These are phyloP conservation scores for Theileria parva DNA, from an alignment of 169 alveolate species.

Conservation along the genomic window DNA sequence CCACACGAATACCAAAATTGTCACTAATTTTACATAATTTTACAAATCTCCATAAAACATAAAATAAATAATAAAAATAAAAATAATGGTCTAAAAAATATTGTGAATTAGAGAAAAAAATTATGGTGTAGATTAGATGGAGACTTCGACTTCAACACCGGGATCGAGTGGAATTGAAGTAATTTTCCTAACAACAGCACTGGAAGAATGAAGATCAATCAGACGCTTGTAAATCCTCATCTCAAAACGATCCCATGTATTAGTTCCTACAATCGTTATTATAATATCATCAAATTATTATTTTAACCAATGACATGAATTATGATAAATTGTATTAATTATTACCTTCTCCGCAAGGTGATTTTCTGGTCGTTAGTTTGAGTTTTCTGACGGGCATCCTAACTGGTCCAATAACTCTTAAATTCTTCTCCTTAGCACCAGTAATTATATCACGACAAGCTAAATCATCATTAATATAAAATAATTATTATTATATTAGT, in stretches of 20 bases:
- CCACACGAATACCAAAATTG: neutral
- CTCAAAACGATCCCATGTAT: conserved; percentile 97
- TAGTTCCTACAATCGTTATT: conserved; percentile 80
- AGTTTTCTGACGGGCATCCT: conserved; percentile 95
- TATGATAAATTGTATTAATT: neutral
- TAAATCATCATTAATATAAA: conserved; percentile 31
- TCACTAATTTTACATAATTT: neutral
- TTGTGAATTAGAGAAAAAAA: conserved; percentile 64
- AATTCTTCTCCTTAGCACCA: conserved; percentile 91
- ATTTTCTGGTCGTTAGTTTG: conserved; percentile 93
- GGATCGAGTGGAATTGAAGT: conserved; percentile 96
- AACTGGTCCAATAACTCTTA: conserved; percentile 94
- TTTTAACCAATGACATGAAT: neutral
- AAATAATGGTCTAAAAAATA: neutral
- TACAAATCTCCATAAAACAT: too few species aligned
- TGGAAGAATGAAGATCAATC: conserved; percentile 94
- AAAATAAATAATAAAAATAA: neutral
- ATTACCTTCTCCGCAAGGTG: conserved; percentile 97
- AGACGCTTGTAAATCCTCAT: conserved; percentile 97
- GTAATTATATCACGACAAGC: conserved; percentile 90
- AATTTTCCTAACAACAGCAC: conserved; percentile 94
- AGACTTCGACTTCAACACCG: conserved; percentile 96
- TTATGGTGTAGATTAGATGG: conserved; percentile 73
- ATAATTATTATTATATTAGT: neutral
- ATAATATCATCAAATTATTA: neutral